phyloP scores from a whole-genome alignment of 108 stramenopile species.

The Bacterosira constricta region DNA sequence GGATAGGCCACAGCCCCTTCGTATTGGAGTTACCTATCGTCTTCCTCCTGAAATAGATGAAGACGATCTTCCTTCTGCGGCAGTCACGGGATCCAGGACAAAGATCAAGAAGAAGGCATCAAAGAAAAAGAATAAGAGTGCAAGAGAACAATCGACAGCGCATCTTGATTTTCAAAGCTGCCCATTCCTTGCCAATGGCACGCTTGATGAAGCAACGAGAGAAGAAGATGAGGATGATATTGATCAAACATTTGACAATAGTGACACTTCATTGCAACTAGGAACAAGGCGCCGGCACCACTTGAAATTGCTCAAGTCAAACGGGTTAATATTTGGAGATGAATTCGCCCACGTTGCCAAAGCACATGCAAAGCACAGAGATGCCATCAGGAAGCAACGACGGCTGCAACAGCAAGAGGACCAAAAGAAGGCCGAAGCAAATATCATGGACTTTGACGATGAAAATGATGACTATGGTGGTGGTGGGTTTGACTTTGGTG shows the following conservation, averaged over 20 bases:
- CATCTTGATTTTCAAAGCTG: too few relatives aligned
- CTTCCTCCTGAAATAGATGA: constrained; percentile 70
- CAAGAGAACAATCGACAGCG: too few relatives aligned
- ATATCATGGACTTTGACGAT: constrained; percentile 35
- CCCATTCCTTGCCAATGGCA: too few relatives aligned
- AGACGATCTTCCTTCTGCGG: constrained; percentile 64
- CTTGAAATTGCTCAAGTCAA: constrained; percentile 41
- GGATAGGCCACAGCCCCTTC: constrained; percentile 57
- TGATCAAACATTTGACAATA: constrained; percentile 15
- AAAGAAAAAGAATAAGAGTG: neutral
- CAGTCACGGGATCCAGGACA: constrained; percentile 79
- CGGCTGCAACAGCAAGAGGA: constrained; percentile 39
- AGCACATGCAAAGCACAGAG: constrained; percentile 59
- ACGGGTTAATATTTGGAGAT: constrained; percentile 67
- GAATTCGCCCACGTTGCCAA: constrained; percentile 89
- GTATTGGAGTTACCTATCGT: constrained; percentile 74
- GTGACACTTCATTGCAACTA: constrained; percentile 1
- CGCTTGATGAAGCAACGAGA: neutral
- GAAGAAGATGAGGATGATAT: neutral
- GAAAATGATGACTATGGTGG: constrained; percentile 57
- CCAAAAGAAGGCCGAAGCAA: neutral
- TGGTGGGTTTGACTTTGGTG: constrained; percentile 54
- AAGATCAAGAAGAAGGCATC: constrained; percentile 10
- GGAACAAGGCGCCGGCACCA: constrained; percentile 3
- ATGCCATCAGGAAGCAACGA: constrained; percentile 50